These are phyloP conservation scores for Bacidia rubella DNA, from an alignment of 495 filamentous ascomycete species.

Conservation along the genomic window DNA sequence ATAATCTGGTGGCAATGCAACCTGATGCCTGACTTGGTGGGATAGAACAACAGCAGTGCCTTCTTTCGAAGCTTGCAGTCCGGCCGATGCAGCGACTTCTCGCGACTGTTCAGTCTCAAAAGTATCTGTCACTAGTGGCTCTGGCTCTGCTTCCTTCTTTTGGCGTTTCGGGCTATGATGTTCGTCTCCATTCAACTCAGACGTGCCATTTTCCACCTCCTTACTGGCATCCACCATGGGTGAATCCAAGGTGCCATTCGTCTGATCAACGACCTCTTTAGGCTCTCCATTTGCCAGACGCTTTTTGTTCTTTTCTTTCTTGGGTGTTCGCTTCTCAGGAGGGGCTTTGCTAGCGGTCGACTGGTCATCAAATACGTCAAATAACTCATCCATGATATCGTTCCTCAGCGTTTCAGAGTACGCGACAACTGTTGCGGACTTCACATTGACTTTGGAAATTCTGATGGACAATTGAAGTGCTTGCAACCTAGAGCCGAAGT, in stretches of 20 bases:
- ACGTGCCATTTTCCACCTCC: constrained; percentile 17
- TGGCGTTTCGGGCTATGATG: constrained; percentile 59
- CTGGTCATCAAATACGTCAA: constrained; percentile 68
- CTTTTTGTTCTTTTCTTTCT: constrained; percentile 60
- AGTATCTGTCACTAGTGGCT: constrained; percentile 78
- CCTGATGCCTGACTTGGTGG: constrained; percentile 97
- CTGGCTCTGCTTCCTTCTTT: constrained; percentile 55
- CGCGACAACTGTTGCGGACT: background rate
- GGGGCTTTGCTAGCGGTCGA: constrained; percentile 32
- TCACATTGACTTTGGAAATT: background rate
- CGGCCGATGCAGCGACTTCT: constrained; percentile 69
- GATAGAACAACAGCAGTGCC: constrained; percentile 60
- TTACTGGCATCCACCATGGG: constrained; percentile 24
- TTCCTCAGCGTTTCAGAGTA: background rate
- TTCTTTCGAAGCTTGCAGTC: constrained; percentile 60
- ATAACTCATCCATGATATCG: constrained; percentile 62
- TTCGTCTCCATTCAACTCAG: constrained; percentile 18
- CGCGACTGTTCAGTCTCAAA: constrained; percentile 93
- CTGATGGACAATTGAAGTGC: background rate
- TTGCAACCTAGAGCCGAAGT: background rate
- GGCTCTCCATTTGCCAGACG: constrained; percentile 67
- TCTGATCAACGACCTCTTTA: constrained; percentile 36
- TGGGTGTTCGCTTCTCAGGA: constrained; percentile 27
- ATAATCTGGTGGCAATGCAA: constrained; percentile 85
- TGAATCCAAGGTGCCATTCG: constrained; percentile 28